These are phyloP conservation scores for Pneumocystis murina DNA, from an alignment of 1,139 yeast species.

Conservation along the genomic window DNA sequence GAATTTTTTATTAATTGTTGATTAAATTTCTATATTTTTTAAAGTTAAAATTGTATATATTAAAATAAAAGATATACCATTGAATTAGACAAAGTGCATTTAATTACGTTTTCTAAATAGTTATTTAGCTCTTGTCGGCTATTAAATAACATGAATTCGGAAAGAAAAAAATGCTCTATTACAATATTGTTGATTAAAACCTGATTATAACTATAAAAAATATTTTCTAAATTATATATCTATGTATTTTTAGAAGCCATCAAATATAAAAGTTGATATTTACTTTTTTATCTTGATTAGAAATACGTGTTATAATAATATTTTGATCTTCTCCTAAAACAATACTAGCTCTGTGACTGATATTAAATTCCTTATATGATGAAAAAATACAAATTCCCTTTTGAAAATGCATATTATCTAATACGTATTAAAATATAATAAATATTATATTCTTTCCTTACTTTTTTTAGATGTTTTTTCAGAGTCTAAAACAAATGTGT, in stretches of 20 bases:
- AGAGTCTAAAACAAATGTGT: background rate
- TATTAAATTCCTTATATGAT: conserved; percentile 12
- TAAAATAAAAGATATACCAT: conserved; percentile 24
- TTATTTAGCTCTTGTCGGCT: conserved; percentile 23
- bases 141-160: conserved; percentile 6
- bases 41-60: conserved; percentile 20
- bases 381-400: background rate
- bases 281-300: conserved; percentile 41
- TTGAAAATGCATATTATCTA: background rate
- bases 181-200: conserved; percentile 4
- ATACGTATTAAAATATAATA: background rate
- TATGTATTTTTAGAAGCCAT: background rate
- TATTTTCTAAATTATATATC: background rate
- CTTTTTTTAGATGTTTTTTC: background rate
- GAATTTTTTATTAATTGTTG: conserved; percentile 20
- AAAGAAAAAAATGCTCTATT: conserved; percentile 4
- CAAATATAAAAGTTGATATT: background rate
- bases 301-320: conserved; percentile 71
- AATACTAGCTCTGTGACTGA: conserved; percentile 43
- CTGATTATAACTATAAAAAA: conserved; percentile 3
- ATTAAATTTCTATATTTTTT: conserved; percentile 34
- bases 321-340: conserved; percentile 41
- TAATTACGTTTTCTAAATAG: conserved; percentile 32
- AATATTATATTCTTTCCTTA: background rate
- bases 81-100: conserved; percentile 38